Evolutionary conservation across 805 yeast species (phyloP).

Genomic region (Lipomyces orientalis): DNA sequence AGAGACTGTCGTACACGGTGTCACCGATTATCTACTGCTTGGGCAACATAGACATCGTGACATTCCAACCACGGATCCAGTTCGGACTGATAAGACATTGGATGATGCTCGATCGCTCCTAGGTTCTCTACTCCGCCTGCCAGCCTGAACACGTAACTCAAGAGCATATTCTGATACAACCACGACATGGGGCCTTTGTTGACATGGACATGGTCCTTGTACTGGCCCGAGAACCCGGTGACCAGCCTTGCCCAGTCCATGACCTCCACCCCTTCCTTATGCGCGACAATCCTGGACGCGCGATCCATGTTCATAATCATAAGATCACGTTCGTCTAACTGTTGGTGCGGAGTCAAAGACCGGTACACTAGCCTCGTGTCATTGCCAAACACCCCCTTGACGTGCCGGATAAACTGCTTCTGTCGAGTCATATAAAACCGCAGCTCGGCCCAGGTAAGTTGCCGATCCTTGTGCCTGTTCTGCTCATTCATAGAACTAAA

Average conservation of each 20-base stretch:
- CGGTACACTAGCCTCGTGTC: constrained; percentile 29
- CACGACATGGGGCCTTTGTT: constrained; percentile 16
- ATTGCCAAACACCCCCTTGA: constrained; percentile 15
- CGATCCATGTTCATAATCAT: constrained; percentile 23
- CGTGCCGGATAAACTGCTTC: constrained; percentile 12
- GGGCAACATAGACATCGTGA: neutral
- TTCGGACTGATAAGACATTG: neutral
- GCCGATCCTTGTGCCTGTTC: neutral
- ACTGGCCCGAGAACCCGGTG: constrained; percentile 10
- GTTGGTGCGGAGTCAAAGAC: constrained; percentile 10
- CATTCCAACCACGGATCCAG: neutral
- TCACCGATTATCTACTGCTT: too few relatives aligned
- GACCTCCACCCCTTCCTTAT: constrained; percentile 14
- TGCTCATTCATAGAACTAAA: neutral
- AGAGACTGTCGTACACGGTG: too few relatives aligned
- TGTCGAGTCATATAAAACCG: constrained; percentile 14
- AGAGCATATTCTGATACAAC: constrained; percentile 24
- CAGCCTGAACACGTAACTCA: constrained; percentile 28
- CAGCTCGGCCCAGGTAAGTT: constrained; percentile 12
- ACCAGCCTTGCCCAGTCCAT: constrained; percentile 25
- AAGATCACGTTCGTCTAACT: constrained; percentile 13
- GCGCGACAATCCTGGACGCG: constrained; percentile 17
- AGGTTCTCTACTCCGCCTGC: constrained; percentile 29
- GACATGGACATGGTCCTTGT: constrained; percentile 18
- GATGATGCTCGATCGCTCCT: constrained; percentile 19